Base-by-base conservation (phyloP, 2,329 filamentous ascomycete genomes). In the Capronia epimyces region DNA sequence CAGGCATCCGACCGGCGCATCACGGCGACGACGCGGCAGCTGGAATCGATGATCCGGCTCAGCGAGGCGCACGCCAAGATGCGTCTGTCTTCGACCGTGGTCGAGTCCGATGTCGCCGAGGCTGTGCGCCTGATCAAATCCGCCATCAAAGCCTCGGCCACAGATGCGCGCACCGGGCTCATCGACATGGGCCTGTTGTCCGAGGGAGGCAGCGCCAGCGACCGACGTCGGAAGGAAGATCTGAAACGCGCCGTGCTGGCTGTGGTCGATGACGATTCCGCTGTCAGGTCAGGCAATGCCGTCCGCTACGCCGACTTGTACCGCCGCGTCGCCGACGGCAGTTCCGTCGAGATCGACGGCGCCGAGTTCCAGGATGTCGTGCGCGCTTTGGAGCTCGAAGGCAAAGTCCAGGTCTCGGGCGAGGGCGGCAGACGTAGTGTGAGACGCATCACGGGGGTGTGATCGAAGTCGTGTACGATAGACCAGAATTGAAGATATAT, bases 31-130 rank as follows among this genome's bases (percentile, higher is more conserved):
- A 98, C 94, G 0, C 82, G 93, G 66, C 93, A 98, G 71, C 78
- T 98, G 4, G 94, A 98, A 72, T 93, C 86, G 40, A 98, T 98
- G 94, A 97, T 98, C 66, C 91, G 93, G 55, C 84, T 98, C 2
- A 75, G 90, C 1, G 93, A 98, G 74, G 93, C 90, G 0, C 94
- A 98, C 69, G 94, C 93, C 43, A 96, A 96, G 70, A 98, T 98
- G 94, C 86, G 93, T 3, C 80, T 98, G 3, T 81, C 86, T 0
- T 67, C 75, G 2, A 80, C 76, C 12, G 93, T 98, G 36, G 89
- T 87, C 0, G 81, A 79, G 22, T 79, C 80, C 43, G 94, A 98
- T 64, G 94, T 98, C 4, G 74, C 82, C 43, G 93, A 98, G 72
- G 90, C 93, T 0, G 88, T 95, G 41, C 85, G 93, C 9, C 77